Evolutionary conservation across 1,284 basidiomycete species (phyloP).

Genomic region (Irpex sp.): DNA sequence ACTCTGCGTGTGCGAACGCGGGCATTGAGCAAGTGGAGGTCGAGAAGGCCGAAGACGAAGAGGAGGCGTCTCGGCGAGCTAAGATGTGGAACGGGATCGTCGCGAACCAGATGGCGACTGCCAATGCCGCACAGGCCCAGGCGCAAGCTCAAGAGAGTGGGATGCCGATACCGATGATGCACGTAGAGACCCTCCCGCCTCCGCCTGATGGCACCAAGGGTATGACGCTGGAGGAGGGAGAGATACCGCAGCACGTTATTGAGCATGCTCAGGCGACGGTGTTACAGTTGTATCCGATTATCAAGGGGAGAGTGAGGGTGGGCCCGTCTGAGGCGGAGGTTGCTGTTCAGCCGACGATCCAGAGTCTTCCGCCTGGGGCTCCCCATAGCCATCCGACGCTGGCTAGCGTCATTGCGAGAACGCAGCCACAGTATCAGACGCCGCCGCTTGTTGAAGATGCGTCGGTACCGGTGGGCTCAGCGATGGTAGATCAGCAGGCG

Average conservation of each 20-base stretch:
- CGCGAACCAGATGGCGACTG: constrained; percentile 28
- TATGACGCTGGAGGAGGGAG: constrained; percentile 53
- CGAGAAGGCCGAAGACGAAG: constrained; percentile 50
- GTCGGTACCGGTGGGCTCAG: constrained; percentile 12
- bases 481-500: constrained; percentile 5
- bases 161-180: not conserved
- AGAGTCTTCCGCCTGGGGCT: constrained; percentile 30
- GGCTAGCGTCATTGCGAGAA: constrained; percentile 63
- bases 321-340: constrained; percentile 45
- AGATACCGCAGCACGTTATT: constrained; percentile 50
- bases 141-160: not conserved
- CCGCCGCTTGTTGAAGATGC: not conserved
- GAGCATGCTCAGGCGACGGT: constrained; percentile 49
- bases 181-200: not conserved
- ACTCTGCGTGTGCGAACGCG: constrained; percentile 44
- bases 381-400: constrained; percentile 42
- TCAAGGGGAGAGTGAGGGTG: constrained; percentile 61
- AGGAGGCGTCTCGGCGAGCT: constrained; percentile 48
- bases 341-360: constrained; percentile 26
- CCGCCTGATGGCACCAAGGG: constrained; percentile 26
- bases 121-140: constrained; percentile 5
- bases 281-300: constrained; percentile 50
- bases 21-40: constrained; percentile 59
- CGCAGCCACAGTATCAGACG: constrained; percentile 46
- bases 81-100: constrained; percentile 60